Evolutionary conservation across 2,329 filamentous ascomycete species (phyloP), one percentile per base, ranked within the genome.

Genomic region (Exophiala aquamarina): DNA sequence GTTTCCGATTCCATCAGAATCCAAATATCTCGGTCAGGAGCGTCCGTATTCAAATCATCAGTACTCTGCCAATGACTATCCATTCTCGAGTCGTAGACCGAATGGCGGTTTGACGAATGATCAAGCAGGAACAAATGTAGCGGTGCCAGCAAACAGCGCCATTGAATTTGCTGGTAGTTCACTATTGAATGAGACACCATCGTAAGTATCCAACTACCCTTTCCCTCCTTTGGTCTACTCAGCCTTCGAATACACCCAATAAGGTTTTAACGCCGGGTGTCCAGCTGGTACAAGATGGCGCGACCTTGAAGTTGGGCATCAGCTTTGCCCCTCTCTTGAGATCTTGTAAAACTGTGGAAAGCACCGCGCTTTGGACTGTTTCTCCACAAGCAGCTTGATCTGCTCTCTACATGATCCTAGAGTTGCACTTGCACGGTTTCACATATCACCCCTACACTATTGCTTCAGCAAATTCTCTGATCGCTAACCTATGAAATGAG

Each of bases 1-100:
- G 47, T 65, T 64, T 56, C 61, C 67, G 18, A 61, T 65, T 35
- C 63, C 64, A 44, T 63, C 68, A 40, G 68, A 69, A 52, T 63
- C 63, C 55, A 68, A 70, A 58, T 71, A 66, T 57, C 62, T 66
- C 49, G 61, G 58, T 42, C 54, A 61, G 23, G 66, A 68, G 47
- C 63, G 65, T 45, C 49, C 52, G 18, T 68, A 63, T 48, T 57
- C 67, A 49, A 59, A 62, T 55, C 50, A 64, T 44, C 59, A 61
- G 34, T 54, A 47, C 37, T 39, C 55, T 46, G 34, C 52, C 47
- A 53, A 57, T 57, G 55, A 55, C 42, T 55, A 45, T 44, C 34
- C 44, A 3, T 55, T 37, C 43, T 40, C 47, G 10, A 43, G 43
- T 38, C 44, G 49, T 23, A 52, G 48, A 37, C 29, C 42, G 19